These are phyloP conservation scores for Lagenidium sp. DNA, from an alignment of 352 stramenopile genomes.

Conservation along the genomic window DNA sequence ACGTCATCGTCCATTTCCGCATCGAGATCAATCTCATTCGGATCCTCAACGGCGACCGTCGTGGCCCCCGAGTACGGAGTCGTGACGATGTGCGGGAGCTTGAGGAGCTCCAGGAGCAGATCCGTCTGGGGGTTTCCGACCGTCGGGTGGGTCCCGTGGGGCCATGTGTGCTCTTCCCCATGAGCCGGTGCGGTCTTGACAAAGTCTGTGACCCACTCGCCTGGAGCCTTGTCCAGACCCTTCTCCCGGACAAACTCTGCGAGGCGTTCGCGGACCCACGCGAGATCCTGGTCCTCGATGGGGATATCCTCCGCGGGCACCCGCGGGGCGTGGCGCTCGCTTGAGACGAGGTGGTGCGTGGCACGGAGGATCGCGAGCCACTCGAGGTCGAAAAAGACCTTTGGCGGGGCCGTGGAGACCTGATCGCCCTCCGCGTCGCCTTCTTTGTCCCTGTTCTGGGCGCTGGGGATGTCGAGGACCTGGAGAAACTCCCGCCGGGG, in stretches of 20 bases:
- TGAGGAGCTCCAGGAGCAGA: slow-evolving; percentile 86
- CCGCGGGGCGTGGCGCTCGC: slow-evolving; percentile 43
- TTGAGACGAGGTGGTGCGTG: slow-evolving; percentile 86
- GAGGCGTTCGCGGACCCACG: slow-evolving; percentile 51
- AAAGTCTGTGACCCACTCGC: slow-evolving; percentile 77
- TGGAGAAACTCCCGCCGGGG: slow-evolving; percentile 93
- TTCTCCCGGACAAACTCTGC: slow-evolving; percentile 45
- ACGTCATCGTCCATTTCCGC: slow-evolving; percentile 8
- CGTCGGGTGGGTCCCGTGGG: slow-evolving; percentile 6
- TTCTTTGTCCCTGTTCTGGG: slow-evolving; percentile 3
- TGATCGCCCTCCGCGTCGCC: background rate
- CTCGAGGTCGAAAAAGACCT: slow-evolving; percentile 90
- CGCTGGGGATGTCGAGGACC: slow-evolving; percentile 74
- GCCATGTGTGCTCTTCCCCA: slow-evolving; percentile 25
- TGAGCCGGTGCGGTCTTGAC: slow-evolving; percentile 62
- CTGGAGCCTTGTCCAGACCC: slow-evolving; percentile 29
- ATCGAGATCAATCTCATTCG: slow-evolving; percentile 28
- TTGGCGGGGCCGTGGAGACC: slow-evolving; percentile 13
- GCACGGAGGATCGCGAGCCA: slow-evolving; percentile 93
- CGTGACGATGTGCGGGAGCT: slow-evolving; percentile 92
- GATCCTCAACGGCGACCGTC: slow-evolving; percentile 11
- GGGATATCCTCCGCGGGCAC: slow-evolving; percentile 66
- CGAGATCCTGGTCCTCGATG: slow-evolving; percentile 72
- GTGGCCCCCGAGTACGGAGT: slow-evolving; percentile 62
- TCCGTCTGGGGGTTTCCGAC: slow-evolving; percentile 96